phyloP scores from a whole-genome alignment of 2,329 filamentous ascomycete genomes.

The Neocucurbitaria cava region DNA sequence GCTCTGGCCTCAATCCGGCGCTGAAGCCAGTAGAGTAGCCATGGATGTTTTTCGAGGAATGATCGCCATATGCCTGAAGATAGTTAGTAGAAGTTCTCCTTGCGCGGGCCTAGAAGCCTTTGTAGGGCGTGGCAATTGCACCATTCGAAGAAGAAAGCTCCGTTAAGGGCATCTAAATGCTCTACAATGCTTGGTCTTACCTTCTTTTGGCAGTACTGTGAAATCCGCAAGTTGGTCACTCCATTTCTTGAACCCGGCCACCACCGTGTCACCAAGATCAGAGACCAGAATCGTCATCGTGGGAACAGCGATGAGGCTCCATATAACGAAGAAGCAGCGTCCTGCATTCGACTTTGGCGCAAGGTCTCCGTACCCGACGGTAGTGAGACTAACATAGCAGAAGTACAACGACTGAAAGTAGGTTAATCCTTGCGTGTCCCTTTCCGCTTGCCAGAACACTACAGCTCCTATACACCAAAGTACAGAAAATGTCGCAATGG shows the following conservation, averaged over 20 bases:
- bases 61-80: slow-evolving; percentile 53
- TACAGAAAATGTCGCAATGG: slow-evolving; percentile 70
- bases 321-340: slow-evolving; percentile 90
- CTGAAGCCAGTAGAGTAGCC: slow-evolving; percentile 47
- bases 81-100: background rate
- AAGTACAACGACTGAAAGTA: slow-evolving; percentile 90
- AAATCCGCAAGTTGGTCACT: slow-evolving; percentile 69
- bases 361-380: slow-evolving; percentile 86
- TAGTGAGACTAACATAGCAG: slow-evolving; percentile 80
- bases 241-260: slow-evolving; percentile 69
- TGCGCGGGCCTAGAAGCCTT: background rate
- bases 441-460: slow-evolving; percentile 72
- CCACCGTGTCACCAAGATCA: slow-evolving; percentile 76
- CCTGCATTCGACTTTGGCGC: slow-evolving; percentile 79
- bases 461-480: slow-evolving; percentile 83
- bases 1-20: slow-evolving; percentile 45
- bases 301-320: slow-evolving; percentile 84
- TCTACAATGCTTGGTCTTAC: slow-evolving; percentile 19
- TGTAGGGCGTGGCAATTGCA: background rate
- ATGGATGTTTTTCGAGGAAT: slow-evolving; percentile 58
- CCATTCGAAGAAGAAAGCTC: background rate
- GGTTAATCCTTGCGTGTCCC: slow-evolving; percentile 61
- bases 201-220: slow-evolving; percentile 68
- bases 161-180: background rate
- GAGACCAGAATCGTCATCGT: slow-evolving; percentile 79